Evolutionary conservation across 2,329 filamentous ascomycete genomes (phyloP).

Genomic region (Grosmannia huntii): DNA sequence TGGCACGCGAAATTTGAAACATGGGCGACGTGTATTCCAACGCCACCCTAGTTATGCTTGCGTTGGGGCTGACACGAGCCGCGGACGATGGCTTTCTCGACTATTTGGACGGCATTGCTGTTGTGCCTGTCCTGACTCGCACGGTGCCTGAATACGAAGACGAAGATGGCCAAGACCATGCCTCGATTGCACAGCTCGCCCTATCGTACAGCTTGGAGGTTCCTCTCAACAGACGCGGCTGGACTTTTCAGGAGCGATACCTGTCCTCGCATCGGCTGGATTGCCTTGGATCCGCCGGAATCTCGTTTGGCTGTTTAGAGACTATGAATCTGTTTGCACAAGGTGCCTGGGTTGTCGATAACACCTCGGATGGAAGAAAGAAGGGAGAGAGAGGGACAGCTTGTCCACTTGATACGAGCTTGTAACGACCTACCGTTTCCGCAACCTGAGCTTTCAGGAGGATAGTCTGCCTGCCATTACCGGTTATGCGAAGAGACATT

Average conservation of each 20-base stretch:
- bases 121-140: not conserved
- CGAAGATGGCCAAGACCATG: not conserved
- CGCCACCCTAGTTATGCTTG: not conserved
- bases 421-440: not conserved
- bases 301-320: not conserved
- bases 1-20: not conserved
- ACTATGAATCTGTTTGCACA: not conserved
- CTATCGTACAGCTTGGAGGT: not conserved
- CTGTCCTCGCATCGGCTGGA: not conserved
- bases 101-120: not conserved
- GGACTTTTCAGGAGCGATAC: not conserved
- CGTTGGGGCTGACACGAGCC: not conserved
- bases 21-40: not conserved
- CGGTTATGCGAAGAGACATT: not conserved
- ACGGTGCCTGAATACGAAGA: not conserved
- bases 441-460: not conserved
- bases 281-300: not conserved
- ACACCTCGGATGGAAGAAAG: not conserved
- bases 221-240: not conserved
- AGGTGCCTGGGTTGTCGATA: not conserved
- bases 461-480: not conserved
- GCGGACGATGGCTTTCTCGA: not conserved
- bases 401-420: not conserved
- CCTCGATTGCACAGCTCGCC: not conserved
- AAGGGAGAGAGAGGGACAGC: not conserved